Evolutionary conservation across 1,139 yeast genomes (phyloP).

Genomic region (Blastobotrys apis): DNA sequence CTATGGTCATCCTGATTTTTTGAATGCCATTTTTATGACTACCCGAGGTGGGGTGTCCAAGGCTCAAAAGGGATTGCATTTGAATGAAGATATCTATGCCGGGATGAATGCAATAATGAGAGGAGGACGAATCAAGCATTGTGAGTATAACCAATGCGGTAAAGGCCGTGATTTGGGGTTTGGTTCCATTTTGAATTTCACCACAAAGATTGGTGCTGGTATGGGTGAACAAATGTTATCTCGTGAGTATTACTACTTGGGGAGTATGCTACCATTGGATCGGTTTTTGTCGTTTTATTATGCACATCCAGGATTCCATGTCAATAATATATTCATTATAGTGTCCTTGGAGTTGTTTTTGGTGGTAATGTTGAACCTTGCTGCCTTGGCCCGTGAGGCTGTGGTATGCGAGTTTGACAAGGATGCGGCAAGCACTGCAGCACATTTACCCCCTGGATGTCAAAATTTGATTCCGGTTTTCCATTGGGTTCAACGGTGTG

Average conservation of each 20-base stretch:
- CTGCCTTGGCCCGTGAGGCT: conserved; percentile 58
- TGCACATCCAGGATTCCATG: conserved; percentile 89
- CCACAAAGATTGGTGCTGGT: conserved; percentile 88
- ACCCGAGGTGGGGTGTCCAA: conserved; percentile 89
- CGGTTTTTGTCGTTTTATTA: conserved; percentile 79
- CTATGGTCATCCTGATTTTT: conserved; percentile 89
- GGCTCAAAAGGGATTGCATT: conserved; percentile 80
- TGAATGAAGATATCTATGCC: conserved; percentile 88
- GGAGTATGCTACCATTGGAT: conserved; percentile 74
- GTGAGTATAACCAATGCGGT: conserved; percentile 88
- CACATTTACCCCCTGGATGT: conserved; percentile 67
- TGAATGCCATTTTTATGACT: conserved; percentile 80
- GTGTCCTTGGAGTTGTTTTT: conserved; percentile 69
- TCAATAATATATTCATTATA: conserved; percentile 75
- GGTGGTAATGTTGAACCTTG: conserved; percentile 61
- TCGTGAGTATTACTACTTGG: conserved; percentile 77
- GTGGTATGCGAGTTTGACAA: conserved; percentile 53
- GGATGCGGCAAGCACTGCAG: conserved; percentile 54
- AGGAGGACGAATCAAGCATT: conserved; percentile 83
- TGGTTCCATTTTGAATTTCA: conserved; percentile 76
- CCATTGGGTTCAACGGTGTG: conserved; percentile 77
- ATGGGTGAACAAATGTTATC: conserved; percentile 91
- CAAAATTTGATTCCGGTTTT: conserved; percentile 68
- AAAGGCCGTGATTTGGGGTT: conserved; percentile 89
- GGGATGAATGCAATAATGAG: conserved; percentile 80